Base-by-base conservation (phyloP, 768 basidiomycete genomes). In the Boletus barrowsii region DNA sequence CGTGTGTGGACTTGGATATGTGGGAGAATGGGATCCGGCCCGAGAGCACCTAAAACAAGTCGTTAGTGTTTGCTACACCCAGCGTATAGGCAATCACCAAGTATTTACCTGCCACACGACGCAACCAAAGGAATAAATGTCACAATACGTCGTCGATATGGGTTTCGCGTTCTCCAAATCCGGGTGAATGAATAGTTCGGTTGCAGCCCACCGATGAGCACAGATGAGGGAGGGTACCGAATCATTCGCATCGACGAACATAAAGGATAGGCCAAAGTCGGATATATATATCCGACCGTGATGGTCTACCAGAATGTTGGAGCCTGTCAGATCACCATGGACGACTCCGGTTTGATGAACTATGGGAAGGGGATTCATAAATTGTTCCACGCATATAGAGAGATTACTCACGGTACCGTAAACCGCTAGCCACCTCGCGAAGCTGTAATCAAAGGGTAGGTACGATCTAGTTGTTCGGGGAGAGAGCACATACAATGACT, bases 321-420 rank as follows among this genome's bases (percentile, higher is more conserved):
- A 60, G 0, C 58, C 59, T 5, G 59, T 60, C 10, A 60, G 24
- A 29, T 60, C 59, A 22, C 59, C 59, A 13, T 60, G 59, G 41
- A 61, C n/a, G 18, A 61, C 39, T 7, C 50, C 54, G 1, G 44
- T 42, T 7, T 26, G 30, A 41, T 61, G 59, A 15, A 56, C 59
- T 61, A 18, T 10, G n/a, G 14, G 35, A 35, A 49, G 30, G 3
- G 5, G 3, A 13, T 24, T 26, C 11, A 9, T 39, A 13, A 14
- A 30, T 30, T 8, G 13, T 7, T 39, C 29, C 10, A 13, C 10
- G 5, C 15, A 8, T 15, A 3, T 5, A 14, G 9, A 15, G 17
- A 45, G 22, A n/a, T 35, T 20, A 29, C 58, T 51, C 30, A 60
- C 59, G 46, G 42, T 60, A 55, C 22, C 11, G 53, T 17, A 60